These are phyloP conservation scores for Salix dunnii DNA, from an alignment of 345 rosid species.

Conservation along the genomic window DNA sequence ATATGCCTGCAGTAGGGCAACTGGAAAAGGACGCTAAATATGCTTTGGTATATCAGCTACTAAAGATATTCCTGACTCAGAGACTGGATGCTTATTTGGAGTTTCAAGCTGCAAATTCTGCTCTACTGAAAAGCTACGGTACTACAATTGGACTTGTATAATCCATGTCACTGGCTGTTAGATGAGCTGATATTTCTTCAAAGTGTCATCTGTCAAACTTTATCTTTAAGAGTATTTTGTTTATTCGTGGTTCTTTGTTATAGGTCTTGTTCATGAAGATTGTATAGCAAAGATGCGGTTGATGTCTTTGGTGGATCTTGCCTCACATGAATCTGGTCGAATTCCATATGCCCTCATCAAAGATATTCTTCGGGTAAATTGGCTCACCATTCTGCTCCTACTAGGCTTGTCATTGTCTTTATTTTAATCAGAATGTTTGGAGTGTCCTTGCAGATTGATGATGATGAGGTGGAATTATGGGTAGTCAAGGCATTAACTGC, in stretches of 20 bases:
- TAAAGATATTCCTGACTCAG: slow-evolving; percentile 79
- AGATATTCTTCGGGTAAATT: slow-evolving; percentile 63
- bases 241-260: slow-evolving; percentile 4
- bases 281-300: slow-evolving; percentile 82
- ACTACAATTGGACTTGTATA: slow-evolving; percentile 2
- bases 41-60: slow-evolving; percentile 69
- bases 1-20: slow-evolving; percentile 79
- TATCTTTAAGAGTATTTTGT: neutral
- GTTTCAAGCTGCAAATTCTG: slow-evolving; percentile 70
- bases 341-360: slow-evolving; percentile 63
- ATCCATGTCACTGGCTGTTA: neutral
- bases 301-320: slow-evolving; percentile 78
- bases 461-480: slow-evolving; percentile 86
- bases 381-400: neutral
- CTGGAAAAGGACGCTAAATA: slow-evolving; percentile 76
- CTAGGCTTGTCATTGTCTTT: slow-evolving; percentile 1
- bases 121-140: slow-evolving; percentile 71
- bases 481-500: slow-evolving; percentile 83
- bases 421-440: slow-evolving; percentile 3
- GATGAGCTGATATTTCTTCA: neutral
- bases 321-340: slow-evolving; percentile 62
- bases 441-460: slow-evolving; percentile 47
- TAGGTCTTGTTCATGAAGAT: slow-evolving; percentile 85
- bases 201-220: neutral
- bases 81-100: slow-evolving; percentile 70